A percentile compares a stretch with the other conserved stretches of the same genome.
Conservation (phyloP, 2,329 filamentous ascomycete species). For the Neonectria faginata region DNA sequence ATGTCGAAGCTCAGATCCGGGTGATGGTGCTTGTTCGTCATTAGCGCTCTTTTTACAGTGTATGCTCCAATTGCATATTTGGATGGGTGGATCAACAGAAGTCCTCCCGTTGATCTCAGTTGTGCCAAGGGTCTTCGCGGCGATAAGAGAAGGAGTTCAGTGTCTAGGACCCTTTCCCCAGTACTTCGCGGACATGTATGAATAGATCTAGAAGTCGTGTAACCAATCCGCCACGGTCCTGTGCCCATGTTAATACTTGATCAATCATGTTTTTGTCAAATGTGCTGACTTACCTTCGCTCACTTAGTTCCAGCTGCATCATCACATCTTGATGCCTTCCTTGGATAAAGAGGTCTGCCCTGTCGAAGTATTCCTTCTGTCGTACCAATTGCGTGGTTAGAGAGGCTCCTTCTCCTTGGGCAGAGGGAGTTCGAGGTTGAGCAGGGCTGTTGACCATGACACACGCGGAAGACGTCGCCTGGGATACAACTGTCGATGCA, state of each 20-base stretch:
- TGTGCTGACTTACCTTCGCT: background rate
- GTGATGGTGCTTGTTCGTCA: background rate
- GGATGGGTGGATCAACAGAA: background rate
- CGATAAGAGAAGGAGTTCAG: conserved; percentile 8
- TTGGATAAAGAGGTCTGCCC: background rate
- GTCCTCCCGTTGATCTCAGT: background rate
- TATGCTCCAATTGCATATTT: conserved; percentile 13
- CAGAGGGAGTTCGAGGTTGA: background rate
- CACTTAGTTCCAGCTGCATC: background rate
- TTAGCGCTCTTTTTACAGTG: background rate
- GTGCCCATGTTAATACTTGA: background rate
- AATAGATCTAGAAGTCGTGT: conserved; percentile 22
- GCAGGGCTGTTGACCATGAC: background rate
- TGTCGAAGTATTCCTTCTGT: background rate
- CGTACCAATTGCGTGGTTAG: background rate
- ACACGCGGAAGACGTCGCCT: background rate
- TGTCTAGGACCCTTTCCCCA: conserved; percentile 13
- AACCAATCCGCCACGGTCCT: background rate
- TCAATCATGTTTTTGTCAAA: background rate
- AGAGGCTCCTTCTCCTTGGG: background rate
- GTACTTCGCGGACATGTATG: conserved; percentile 22
- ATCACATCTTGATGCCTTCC: background rate
- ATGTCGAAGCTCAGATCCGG: background rate
- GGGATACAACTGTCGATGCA: background rate
- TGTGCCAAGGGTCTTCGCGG: background rate